A percentile compares a stretch with the other conserved stretches of the same genome.
These are phyloP conservation scores for Lachnum nothofagi DNA, from an alignment of 2,329 filamentous ascomycete genomes.

Conservation along the genomic window DNA sequence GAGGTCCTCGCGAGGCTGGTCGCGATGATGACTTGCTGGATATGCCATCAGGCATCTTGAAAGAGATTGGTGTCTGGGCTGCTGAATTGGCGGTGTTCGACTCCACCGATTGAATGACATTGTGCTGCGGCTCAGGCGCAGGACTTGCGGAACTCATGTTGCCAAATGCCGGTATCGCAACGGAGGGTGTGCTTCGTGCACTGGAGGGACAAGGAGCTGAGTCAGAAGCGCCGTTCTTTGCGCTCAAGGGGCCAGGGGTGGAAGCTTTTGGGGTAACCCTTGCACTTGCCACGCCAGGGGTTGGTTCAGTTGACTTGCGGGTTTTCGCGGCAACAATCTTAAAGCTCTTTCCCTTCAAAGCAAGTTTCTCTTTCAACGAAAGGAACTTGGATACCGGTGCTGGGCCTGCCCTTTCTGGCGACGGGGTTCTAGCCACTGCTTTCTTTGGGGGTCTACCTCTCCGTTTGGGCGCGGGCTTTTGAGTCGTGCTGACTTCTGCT, in stretches of 20 bases:
- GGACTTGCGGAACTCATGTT: background rate
- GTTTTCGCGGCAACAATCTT: conserved; percentile 26
- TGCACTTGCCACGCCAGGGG: background rate
- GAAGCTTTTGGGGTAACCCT: conserved; percentile 5
- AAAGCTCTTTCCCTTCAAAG: conserved; percentile 27
- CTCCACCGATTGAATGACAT: background rate
- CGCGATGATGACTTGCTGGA: background rate
- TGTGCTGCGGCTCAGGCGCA: background rate
- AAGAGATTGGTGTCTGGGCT: background rate
- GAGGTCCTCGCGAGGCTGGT: background rate
- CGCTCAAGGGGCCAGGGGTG: conserved; percentile 6
- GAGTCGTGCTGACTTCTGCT: background rate
- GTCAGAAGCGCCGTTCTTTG: conserved; percentile 8
- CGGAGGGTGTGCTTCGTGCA: background rate
- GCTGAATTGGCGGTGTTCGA: background rate
- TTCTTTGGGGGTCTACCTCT: conserved; percentile 26
- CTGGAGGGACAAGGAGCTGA: conserved; percentile 3
- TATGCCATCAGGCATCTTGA: background rate
- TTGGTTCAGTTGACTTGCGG: background rate
- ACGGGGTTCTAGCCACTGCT: conserved; percentile 2
- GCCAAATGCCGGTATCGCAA: background rate
- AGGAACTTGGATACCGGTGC: conserved; percentile 15
- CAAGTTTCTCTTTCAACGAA: conserved; percentile 29
- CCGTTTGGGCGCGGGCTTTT: conserved; percentile 15
- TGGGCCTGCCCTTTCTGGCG: background rate